Conservation (phyloP, 1,139 yeast species). For the Suhomyces maxii region DNA sequence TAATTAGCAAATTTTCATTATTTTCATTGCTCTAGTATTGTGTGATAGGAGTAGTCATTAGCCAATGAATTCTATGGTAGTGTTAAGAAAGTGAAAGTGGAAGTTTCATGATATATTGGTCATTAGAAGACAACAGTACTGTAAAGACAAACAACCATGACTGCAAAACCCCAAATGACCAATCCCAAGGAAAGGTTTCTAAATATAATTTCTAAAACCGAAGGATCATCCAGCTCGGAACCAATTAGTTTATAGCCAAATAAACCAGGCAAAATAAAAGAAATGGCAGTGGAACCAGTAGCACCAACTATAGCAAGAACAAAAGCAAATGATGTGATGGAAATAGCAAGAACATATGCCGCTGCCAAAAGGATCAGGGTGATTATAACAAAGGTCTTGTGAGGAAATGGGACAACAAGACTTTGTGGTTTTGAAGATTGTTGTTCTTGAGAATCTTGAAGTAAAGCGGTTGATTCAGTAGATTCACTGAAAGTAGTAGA, state of each 20-base stretch:
- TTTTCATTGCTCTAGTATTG: no score
- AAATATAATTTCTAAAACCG: conserved; percentile 24
- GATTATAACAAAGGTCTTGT: conserved; percentile 44
- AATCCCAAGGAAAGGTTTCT: conserved; percentile 32
- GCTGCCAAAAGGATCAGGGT: conserved; percentile 45
- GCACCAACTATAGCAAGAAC: conserved; percentile 61
- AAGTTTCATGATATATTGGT: no score
- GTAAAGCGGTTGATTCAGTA: conserved; percentile 9
- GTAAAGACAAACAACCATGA: conserved; percentile 43
- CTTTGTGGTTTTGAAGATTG: conserved; percentile 16
- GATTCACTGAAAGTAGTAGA: conserved; percentile 4
- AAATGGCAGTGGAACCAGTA: conserved; percentile 60
- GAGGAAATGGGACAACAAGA: conserved; percentile 51
- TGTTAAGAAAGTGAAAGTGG: neutral
- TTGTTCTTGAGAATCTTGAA: conserved; percentile 12
- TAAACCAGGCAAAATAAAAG: conserved; percentile 59
- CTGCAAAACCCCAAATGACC: conserved; percentile 43
- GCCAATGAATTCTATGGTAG: neutral
- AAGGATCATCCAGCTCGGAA: conserved; percentile 22
- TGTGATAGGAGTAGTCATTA: neutral
- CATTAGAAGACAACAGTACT: conserved; percentile 24
- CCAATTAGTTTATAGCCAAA: conserved; percentile 54
- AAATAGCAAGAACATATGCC: conserved; percentile 47
- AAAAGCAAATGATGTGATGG: conserved; percentile 53
- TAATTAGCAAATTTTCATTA: no score